Conservation (phyloP, 306 rosid genomes). For the Lathyrus sativus region DNA sequence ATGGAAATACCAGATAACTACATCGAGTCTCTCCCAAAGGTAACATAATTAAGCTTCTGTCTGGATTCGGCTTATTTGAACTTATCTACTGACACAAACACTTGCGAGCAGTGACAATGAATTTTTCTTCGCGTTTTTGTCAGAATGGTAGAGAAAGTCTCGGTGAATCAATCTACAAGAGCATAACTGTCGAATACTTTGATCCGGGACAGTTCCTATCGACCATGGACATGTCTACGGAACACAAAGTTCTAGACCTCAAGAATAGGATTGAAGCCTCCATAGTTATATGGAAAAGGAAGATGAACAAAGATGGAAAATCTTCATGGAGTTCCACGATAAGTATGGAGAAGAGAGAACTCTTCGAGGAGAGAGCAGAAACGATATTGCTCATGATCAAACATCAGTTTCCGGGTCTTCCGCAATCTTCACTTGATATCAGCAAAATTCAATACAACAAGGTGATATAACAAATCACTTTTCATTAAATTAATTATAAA, state of each 20-base stretch:
- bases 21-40: constrained; percentile 92
- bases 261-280: constrained; percentile 90
- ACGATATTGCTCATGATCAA: constrained; percentile 72
- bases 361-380: constrained; percentile 90
- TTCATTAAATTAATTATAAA: not conserved
- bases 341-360: constrained; percentile 87
- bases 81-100: not conserved
- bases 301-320: constrained; percentile 82
- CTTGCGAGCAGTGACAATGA: not conserved
- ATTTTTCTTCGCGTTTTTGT: constrained; percentile 8
- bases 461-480: constrained; percentile 49
- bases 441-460: constrained; percentile 81
- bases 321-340: constrained; percentile 84
- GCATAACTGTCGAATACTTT: constrained; percentile 71
- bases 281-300: constrained; percentile 89
- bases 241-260: constrained; percentile 80
- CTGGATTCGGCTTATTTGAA: not conserved
- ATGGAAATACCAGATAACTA: constrained; percentile 85
- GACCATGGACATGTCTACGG: constrained; percentile 71
- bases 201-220: constrained; percentile 70
- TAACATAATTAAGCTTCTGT: constrained; percentile 9
- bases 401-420: constrained; percentile 83
- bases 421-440: constrained; percentile 91
- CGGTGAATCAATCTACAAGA: constrained; percentile 70
- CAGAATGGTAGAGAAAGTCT: constrained; percentile 90